Evolutionary conservation across 441 rosid species (phyloP), one percentile per base, ranked within the genome.

Genomic region (Raphanus hybrid): DNA sequence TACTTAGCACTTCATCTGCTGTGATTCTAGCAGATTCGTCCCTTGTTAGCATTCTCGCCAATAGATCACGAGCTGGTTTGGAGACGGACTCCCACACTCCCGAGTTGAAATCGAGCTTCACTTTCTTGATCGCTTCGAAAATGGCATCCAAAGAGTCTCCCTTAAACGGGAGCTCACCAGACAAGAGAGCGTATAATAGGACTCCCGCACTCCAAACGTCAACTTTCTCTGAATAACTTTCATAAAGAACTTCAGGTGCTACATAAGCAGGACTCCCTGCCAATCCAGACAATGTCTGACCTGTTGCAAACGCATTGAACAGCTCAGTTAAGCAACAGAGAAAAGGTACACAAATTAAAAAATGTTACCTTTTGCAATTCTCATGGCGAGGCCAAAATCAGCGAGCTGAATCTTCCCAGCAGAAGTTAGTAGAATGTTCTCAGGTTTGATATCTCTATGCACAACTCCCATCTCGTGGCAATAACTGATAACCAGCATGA

Each of bases 391-490:
- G 72, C 99, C 97, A 82, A 95, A 95, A 88, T 95, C 99, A 75
- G 99, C 98, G 12, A 95, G 93, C 84, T 93, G 92, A 75, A 95
- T 81, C 83, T 90, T 87, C 58, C 98, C 98, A 0, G 89, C 81
- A 70, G 82, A 80, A 15, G 87, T 83, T 14, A 92, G 85, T 60
- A 95, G 97, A 74, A 95, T 84, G 64, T 93, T 95, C 86, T 95
- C 98, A 2, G 96, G 98, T 85, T 95, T 95, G 52, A 95, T 78
- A 85, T 95, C 99, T 83, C 99, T 87, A 71, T 95, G 99, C 63
- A 88, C 97, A 71, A 95, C 98, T 70, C 98, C 99, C 98, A 95
- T 93, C 68, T 93, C 98, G 58, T 93, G 98, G 74, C 99, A 95
- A 82, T 93, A 95, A 82, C 82, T 90, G 67, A 90, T 83, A 70